Base-by-base conservation (phyloP, 2,329 filamentous ascomycete species). In the Sporothrix pseudoabietina region DNA sequence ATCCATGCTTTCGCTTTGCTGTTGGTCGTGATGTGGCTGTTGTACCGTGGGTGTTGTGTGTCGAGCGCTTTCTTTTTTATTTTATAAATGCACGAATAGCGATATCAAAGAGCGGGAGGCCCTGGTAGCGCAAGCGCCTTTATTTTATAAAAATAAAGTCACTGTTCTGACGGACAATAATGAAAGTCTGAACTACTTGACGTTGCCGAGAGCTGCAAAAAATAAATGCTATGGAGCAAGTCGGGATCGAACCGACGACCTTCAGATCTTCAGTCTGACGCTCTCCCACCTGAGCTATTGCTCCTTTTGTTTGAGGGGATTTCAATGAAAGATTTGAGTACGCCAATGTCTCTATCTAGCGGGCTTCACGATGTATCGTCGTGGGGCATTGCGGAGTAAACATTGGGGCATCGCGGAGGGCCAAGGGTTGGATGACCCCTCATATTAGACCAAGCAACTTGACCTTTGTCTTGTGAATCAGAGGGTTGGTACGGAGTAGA, bases 261-360 rank as follows among this genome's bases (percentile, higher is more conserved):
- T 70, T 70, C 49, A 70, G 49, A 70, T 69, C 66, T 69, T 69
- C 66, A 69, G 66, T 69, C 66, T 69, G 66, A 69, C 66, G 66
- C 66, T 69, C 66, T 69, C 66, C 66, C 66, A 69, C 26, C 66
- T 69, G 66, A 69, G 66, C 66, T 55, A 69, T 69, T 69, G 66
- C 66, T 54, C 66, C 66, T 69, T 5, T 68, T 30, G 52, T 30
- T 55, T 26, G 8, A 26, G 35, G 26, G 26, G 19, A 63, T 41
- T 52, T 68, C 41, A 44, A 49, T 68, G 63, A 35, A 49, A 66
- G n/a, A 47, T 19, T 68, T 68, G 41, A 30, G 26, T 9, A 9
- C 41, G 19, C n/a, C 30, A 44, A 14, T 14, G 63, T 32, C 44
- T 52, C 44, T 68, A 68, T 68, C 63, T n/a, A 35, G 63, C 26